Conservation (phyloP, 1,284 basidiomycete species). For the Ganoderma leucocontextum region DNA sequence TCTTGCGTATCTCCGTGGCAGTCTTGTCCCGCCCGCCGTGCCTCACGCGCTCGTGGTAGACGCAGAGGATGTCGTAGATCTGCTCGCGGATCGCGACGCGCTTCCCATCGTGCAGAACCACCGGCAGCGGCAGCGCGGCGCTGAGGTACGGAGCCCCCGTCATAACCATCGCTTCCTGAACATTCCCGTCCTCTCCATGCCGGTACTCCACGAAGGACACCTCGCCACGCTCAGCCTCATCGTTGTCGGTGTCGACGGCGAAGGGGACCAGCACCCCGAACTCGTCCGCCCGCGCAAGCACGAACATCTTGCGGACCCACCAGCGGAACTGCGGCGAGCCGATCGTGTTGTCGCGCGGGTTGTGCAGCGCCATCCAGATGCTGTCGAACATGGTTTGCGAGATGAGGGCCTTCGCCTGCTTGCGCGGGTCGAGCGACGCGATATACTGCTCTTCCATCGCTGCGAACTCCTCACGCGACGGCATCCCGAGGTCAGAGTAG, state of each 20-base stretch:
- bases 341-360: constrained; percentile 30
- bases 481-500: constrained; percentile 36
- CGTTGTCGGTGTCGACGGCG: constrained; percentile 1
- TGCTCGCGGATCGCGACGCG: constrained; percentile 79
- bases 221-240: neutral
- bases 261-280: constrained; percentile 4
- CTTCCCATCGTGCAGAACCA: constrained; percentile 70
- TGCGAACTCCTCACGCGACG: constrained; percentile 55
- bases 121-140: constrained; percentile 34
- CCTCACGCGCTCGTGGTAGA: constrained; percentile 68
- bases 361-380: constrained; percentile 69
- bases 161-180: neutral
- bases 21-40: constrained; percentile 86
- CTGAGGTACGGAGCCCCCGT: constrained; percentile 22
- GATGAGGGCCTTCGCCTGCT: constrained; percentile 75
- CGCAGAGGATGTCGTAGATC: constrained; percentile 78
- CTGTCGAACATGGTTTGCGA: constrained; percentile 72
- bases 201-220: neutral
- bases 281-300: constrained; percentile 48
- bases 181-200: neutral
- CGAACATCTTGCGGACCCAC: constrained; percentile 85
- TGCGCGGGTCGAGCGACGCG: constrained; percentile 58
- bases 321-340: constrained; percentile 62
- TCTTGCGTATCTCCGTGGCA: constrained; percentile 60
- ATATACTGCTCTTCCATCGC: constrained; percentile 63